Evolutionary conservation across 1,139 yeast species (phyloP).

Genomic region (Kodamaea plutei): DNA sequence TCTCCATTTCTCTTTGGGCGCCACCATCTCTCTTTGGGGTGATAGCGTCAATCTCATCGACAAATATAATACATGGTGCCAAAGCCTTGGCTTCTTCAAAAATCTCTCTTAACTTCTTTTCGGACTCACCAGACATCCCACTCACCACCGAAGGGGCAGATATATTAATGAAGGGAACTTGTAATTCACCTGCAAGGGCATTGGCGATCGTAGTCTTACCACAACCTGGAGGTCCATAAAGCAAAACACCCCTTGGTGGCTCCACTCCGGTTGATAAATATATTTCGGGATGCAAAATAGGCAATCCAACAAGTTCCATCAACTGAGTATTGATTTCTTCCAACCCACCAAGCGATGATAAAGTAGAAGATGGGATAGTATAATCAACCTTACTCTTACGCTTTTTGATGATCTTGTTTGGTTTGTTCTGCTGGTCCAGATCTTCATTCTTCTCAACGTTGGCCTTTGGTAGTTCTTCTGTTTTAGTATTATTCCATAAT

Average conservation of each 20-base stretch:
- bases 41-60: slow-evolving; percentile 96
- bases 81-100: slow-evolving; percentile 87
- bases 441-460: slow-evolving; percentile 8
- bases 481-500: slow-evolving; percentile 51
- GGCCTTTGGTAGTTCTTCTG: slow-evolving; percentile 7
- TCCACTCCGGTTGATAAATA: slow-evolving; percentile 85
- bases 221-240: slow-evolving; percentile 99
- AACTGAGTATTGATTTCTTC: slow-evolving; percentile 78
- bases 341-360: slow-evolving; percentile 85
- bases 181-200: slow-evolving; percentile 91
- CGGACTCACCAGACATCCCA: slow-evolving; percentile 99
- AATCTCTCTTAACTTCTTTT: slow-evolving; percentile 85
- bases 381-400: slow-evolving; percentile 52
- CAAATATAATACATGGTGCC: slow-evolving; percentile 90
- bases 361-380: slow-evolving; percentile 62
- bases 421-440: slow-evolving; percentile 21
- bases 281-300: slow-evolving; percentile 90
- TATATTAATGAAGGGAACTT: slow-evolving; percentile 85
- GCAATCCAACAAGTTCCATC: slow-evolving; percentile 87
- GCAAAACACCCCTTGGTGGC: slow-evolving; percentile 92
- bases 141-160: slow-evolving; percentile 97
- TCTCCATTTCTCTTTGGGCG: slow-evolving; percentile 97
- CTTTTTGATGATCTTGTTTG: slow-evolving; percentile 26
- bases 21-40: slow-evolving; percentile 96
- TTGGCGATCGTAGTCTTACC: slow-evolving; percentile 96